Percentiles rank a stretch among this genome's conserved stretches.
Conservation (phyloP, 2,329 filamentous ascomycete genomes). For the Capronia epimyces region DNA sequence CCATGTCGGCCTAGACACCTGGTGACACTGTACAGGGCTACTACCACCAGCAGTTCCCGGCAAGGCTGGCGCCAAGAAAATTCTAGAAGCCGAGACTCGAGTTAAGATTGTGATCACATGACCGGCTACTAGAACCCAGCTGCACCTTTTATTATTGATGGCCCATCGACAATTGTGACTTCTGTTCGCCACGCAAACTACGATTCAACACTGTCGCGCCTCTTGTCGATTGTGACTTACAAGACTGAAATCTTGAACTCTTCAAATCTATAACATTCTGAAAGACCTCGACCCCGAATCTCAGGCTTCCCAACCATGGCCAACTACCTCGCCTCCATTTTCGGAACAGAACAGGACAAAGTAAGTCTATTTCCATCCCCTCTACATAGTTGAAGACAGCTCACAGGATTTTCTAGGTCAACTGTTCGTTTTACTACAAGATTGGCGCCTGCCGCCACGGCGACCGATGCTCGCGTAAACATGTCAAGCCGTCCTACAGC, state of each 20-base stretch:
- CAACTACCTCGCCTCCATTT: conserved; percentile 98
- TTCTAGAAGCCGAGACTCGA: conserved; percentile 6
- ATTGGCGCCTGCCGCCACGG: conserved; percentile 98
- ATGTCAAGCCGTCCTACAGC: conserved; percentile 97
- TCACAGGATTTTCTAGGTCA: conserved; percentile 51
- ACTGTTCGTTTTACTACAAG: conserved; percentile 99
- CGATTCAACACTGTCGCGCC: background rate
- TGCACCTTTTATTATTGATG: background rate
- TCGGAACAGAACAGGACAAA: conserved; percentile 99
- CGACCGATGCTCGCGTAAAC: conserved; percentile 95
- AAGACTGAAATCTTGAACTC: too few species aligned
- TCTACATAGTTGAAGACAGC: conserved; percentile 20
- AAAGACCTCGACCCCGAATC: too few species aligned
- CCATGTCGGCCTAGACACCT: too few species aligned
- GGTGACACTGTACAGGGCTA: too few species aligned
- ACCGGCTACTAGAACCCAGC: background rate
- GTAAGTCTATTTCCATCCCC: conserved; percentile 22
- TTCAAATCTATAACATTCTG: too few species aligned
- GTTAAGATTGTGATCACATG: conserved; percentile 1
- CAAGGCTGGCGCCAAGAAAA: conserved; percentile 5
- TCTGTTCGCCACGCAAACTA: background rate
- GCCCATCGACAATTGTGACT: background rate
- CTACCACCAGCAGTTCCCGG: background rate
- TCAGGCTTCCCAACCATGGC: conserved; percentile 56
- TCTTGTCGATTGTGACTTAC: background rate